Conservation (phyloP, 768 basidiomycete species). For the Ramaria sp. region DNA sequence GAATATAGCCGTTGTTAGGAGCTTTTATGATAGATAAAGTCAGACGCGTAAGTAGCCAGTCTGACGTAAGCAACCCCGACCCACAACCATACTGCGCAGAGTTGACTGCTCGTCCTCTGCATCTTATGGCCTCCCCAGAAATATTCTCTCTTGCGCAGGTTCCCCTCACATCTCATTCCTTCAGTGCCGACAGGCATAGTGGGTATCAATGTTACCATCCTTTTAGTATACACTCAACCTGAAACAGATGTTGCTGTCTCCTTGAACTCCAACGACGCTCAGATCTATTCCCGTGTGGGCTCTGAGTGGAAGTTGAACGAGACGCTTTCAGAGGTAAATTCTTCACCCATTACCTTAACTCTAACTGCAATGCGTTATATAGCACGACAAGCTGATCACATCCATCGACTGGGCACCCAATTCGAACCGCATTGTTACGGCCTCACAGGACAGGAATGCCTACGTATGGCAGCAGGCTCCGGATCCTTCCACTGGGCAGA, state of each 20-base stretch:
- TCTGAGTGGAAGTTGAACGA: conserved; percentile 61
- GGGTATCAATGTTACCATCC: conserved; percentile 23
- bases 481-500: conserved; percentile 59
- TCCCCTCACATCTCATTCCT: conserved; percentile 83
- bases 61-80: background rate
- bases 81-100: conserved; percentile 15
- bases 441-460: conserved; percentile 97
- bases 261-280: conserved; percentile 81
- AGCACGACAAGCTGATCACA: conserved; percentile 98
- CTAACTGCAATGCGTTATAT: background rate
- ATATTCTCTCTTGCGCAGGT: conserved; percentile 67
- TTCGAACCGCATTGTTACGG: conserved; percentile 95
- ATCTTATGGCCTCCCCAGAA: conserved; percentile 58
- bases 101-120: conserved; percentile 85
- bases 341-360: background rate
- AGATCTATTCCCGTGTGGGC: conserved; percentile 63
- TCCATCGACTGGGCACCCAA: conserved; percentile 98
- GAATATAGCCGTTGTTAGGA: no score
- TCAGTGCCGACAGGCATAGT: conserved; percentile 85
- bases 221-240: conserved; percentile 6
- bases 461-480: conserved; percentile 91
- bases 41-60: no score
- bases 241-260: conserved; percentile 78
- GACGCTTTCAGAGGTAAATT: conserved; percentile 72
- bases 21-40: no score